Percentiles rank a stretch among this genome's conserved stretches.
Evolutionary conservation across 306 rosid genomes (phyloP).

Genomic region (Malus fusca): DNA sequence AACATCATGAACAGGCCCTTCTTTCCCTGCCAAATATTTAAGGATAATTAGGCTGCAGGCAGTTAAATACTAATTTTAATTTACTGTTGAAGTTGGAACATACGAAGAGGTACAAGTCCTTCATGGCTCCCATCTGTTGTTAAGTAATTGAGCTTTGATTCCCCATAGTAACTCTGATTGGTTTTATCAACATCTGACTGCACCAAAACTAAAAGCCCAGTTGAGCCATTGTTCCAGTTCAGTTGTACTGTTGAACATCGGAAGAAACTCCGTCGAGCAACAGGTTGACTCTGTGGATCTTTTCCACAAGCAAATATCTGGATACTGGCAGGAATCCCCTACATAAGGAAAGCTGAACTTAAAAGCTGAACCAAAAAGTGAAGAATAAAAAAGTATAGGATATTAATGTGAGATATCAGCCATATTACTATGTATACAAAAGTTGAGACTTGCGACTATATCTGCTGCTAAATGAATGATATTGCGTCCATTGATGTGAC

Average conservation of each 20-base stretch:
- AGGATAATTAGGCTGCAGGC: slow-evolving; percentile 1
- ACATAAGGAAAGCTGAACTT: slow-evolving; percentile 17
- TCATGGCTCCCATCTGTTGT: slow-evolving; percentile 81
- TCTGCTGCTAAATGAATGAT: neutral
- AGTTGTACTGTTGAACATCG: slow-evolving; percentile 80
- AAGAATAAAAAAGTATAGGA: neutral
- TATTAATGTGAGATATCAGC: neutral
- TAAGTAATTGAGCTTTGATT: slow-evolving; percentile 77
- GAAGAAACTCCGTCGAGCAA: slow-evolving; percentile 80
- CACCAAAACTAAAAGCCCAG: slow-evolving; percentile 74
- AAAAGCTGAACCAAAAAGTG: slow-evolving; percentile 1
- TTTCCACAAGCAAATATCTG: slow-evolving; percentile 59
- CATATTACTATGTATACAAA: neutral
- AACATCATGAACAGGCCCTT: slow-evolving; percentile 93
- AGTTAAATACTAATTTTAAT: neutral
- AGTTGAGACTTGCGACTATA: neutral
- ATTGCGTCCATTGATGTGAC: neutral
- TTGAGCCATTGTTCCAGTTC: slow-evolving; percentile 77
- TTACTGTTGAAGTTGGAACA: slow-evolving; percentile 18
- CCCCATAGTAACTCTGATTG: slow-evolving; percentile 95
- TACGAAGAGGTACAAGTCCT: slow-evolving; percentile 92
- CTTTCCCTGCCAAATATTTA: slow-evolving; percentile 72
- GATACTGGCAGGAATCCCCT: slow-evolving; percentile 92
- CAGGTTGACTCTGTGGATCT: slow-evolving; percentile 56
- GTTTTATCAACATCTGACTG: slow-evolving; percentile 97